A percentile compares a stretch with the other conserved stretches of the same genome.
phyloP scores from a whole-genome alignment of 345 rosid genomes.

The Iberis pinnata region DNA sequence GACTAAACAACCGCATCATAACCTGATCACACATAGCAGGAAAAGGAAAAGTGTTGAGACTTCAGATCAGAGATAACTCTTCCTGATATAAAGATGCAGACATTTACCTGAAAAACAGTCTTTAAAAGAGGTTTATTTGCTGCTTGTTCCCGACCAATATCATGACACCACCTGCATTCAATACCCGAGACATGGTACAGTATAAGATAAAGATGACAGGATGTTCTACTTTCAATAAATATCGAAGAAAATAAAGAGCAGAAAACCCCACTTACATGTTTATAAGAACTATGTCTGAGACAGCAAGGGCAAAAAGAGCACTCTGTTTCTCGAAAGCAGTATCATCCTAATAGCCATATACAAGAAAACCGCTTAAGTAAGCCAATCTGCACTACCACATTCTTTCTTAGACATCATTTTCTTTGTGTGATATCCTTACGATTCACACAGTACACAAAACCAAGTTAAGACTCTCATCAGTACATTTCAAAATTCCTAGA shows the following conservation, averaged over 20 bases:
- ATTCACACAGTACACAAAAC: not conserved
- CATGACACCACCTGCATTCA: constrained; percentile 94
- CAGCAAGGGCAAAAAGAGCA: constrained; percentile 97
- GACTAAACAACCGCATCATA: constrained; percentile 99
- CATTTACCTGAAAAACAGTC: constrained; percentile 90
- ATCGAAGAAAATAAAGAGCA: constrained; percentile 1
- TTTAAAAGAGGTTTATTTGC: constrained; percentile 97
- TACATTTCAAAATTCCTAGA: not conserved
- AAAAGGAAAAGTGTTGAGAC: constrained; percentile 2
- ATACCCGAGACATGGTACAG: constrained; percentile 19
- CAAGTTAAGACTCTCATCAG: constrained; percentile 7
- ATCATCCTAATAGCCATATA: constrained; percentile 60
- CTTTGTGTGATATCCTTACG: not conserved
- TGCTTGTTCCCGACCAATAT: constrained; percentile 99
- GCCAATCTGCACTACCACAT: constrained; percentile 1
- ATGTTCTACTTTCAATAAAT: constrained; percentile 1
- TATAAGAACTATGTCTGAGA: constrained; percentile 94
- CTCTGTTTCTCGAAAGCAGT: constrained; percentile 99
- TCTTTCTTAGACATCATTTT: not conserved
- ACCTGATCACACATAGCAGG: constrained; percentile 49
- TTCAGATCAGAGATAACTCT: constrained; percentile 18
- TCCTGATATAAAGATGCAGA: constrained; percentile 15
- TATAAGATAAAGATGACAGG: constrained; percentile 2
- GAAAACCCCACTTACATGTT: constrained; percentile 66
- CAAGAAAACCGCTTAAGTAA: constrained; percentile 13